Base-by-base conservation (phyloP, 768 basidiomycete species). In the Neoboletus magnificus region DNA sequence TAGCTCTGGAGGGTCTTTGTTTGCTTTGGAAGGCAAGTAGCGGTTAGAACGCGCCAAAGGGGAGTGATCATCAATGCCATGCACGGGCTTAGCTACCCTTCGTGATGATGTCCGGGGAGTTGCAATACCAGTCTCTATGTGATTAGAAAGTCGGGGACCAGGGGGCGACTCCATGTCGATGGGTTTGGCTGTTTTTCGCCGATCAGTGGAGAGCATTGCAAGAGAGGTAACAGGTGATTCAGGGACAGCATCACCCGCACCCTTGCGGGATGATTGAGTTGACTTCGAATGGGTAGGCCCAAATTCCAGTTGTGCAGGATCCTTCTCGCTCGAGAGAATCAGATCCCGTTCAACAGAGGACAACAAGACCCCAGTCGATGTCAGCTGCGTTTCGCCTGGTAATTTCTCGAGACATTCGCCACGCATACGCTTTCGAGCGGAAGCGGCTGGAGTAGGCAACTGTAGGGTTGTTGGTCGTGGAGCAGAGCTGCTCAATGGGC, bases 391-490 rank as follows among this genome's bases (percentile, higher is more conserved):
- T 23, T 50, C 50, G 30, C 32, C 30, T 3, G 41, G 51, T 25
- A 29, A 25, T 33, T 46, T 50, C 35, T 46, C 25, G 16, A 22
- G 29, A 41, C 52, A 23, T 20, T 18, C 43, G 29, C 20, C 27
- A 27, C 52, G 56, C 27, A 12, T 37, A 25, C 56, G 58, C 46
- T 57, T 70, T 47, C 69, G 61, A 20, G 55, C 6, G 5, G 66
- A 59, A 25, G 61, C 30, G 9, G 48, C 57, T 16, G 68, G 68
- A 23, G 68, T 69, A 13, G 61, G 68, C n/a, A 69, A 35, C 32
- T 69, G 66, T 30, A 52, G 10, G 0, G 39, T 30, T 52, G 20
- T 48, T 20, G 1, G 41, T 29, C 54, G 58, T 18, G 30, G 32
- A 5, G 41, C 47, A 44, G 47, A 50, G 23, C 35, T 18, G 32